Base-by-base conservation (phyloP, 495 filamentous ascomycete genomes). In the Penicillium malachiteum region DNA sequence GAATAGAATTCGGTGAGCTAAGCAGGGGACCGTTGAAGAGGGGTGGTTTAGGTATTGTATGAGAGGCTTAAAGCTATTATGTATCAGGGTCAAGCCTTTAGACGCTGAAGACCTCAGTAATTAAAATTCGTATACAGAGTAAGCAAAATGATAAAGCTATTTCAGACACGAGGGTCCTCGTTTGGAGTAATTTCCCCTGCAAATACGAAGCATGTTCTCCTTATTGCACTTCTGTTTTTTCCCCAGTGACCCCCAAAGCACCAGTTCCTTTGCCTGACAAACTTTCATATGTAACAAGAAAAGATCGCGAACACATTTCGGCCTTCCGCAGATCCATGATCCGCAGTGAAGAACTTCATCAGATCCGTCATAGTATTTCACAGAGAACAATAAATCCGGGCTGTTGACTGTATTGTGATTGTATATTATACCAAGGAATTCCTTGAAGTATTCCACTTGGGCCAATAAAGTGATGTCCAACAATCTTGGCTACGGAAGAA, bases 121-220 rank as follows among this genome's bases (percentile, higher is more conserved):
- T n/a, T n/a, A n/a, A n/a, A n/a, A n/a, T n/a, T n/a, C n/a, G n/a
- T n/a, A n/a, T n/a, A n/a, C n/a, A n/a, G n/a, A n/a, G n/a, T n/a
- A n/a, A n/a, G n/a, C n/a, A n/a, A n/a, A n/a, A n/a, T n/a, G n/a
- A n/a, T n/a, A n/a, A n/a, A 43, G 16, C 17, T 11, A 26, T 43
- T 11, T 18, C 16, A 21, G 17, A 21, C 16, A 43, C n/a, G n/a
- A 21, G 41, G 33, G 44, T 18, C 44, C 21, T 47, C 2, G 44
- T 33, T 33, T 18, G 11, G 11, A 47, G 3, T 33, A 3, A 3
- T 7, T 47, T 1, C 49, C 49, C 41, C 26, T 35, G n/a, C n/a
- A 6, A 39, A 54, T 54, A 54, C 42, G 42, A 6, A 54, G 41
- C 51, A 54, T 54, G 12, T 54, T 39, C 3, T 54, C 42, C 18